Evolutionary conservation across 139 green algal genomes (phyloP).

Genomic region (Pycnococcus provasolii): DNA sequence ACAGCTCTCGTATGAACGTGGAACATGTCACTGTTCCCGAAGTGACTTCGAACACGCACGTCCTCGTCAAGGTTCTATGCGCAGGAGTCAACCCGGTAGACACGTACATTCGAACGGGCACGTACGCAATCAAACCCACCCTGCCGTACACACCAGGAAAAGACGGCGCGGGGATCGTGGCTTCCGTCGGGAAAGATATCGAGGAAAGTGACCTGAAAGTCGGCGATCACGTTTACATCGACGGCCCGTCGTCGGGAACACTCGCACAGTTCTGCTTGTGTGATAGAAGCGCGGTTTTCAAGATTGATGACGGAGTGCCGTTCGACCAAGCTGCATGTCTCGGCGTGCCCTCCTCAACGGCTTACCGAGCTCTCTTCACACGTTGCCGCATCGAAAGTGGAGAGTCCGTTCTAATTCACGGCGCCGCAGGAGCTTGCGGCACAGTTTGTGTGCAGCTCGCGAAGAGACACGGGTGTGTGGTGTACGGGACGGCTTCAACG

Average conservation of each 20-base stretch:
- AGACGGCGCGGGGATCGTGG: conserved; percentile 8
- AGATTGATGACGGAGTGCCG: neutral
- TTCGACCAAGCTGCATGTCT: conserved; percentile 2
- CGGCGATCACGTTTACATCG: conserved; percentile 5
- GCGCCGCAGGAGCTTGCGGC: neutral
- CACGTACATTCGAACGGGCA: conserved; percentile 3
- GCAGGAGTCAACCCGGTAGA: conserved; percentile 4
- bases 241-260: neutral
- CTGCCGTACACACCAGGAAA: conserved; percentile 10
- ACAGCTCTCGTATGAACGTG: too few relatives aligned
- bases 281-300: neutral
- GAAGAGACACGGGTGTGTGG: neutral
- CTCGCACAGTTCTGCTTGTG: neutral
- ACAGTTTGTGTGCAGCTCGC: neutral
- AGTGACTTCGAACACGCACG: too few relatives aligned
- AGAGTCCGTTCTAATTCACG: conserved; percentile 2
- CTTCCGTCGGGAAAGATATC: neutral
- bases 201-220: neutral
- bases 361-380: conserved; percentile 10
- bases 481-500: neutral
- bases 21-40: too few relatives aligned
- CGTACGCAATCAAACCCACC: conserved; percentile 1
- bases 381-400: conserved; percentile 1
- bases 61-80: neutral
- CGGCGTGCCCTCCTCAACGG: neutral